A percentile compares a stretch with the other conserved stretches of the same genome.
These are phyloP conservation scores for Trichoderma sp. DNA, from an alignment of 2,329 filamentous ascomycete genomes.

Conservation along the genomic window DNA sequence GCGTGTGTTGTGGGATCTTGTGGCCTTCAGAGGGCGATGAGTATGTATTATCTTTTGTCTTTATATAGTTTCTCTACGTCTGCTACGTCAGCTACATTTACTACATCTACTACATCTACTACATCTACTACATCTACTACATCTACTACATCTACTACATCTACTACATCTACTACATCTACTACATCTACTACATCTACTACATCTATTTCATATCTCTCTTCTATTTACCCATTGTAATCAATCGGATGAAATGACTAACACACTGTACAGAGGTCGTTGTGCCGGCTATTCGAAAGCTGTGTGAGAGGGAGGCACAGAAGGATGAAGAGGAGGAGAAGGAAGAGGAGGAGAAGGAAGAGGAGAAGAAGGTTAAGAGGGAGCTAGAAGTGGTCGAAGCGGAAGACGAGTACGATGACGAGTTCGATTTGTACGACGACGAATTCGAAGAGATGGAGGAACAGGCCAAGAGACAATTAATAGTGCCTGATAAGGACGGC, in stretches of 20 bases:
- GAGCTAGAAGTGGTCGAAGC: not conserved
- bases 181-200: not conserved
- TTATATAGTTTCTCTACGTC: too few species aligned
- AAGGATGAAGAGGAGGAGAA: not conserved
- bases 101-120: too few species aligned
- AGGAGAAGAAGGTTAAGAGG: not conserved
- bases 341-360: not conserved
- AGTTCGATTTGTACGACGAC: not conserved
- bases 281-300: not conserved
- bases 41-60: not conserved
- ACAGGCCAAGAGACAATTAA: not conserved
- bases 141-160: not conserved
- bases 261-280: not conserved
- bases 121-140: not conserved
- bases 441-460: not conserved
- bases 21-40: not conserved
- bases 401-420: not conserved
- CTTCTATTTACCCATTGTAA: not conserved
- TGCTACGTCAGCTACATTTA: not conserved
- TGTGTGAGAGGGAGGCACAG: not conserved
- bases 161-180: not conserved
- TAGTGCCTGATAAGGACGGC: not conserved
- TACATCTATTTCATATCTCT: too few species aligned
- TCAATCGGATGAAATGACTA: not conserved
- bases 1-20: conserved; percentile 10